Conservation (phyloP, 768 basidiomycete species). For the Cubamyces lactineus region DNA sequence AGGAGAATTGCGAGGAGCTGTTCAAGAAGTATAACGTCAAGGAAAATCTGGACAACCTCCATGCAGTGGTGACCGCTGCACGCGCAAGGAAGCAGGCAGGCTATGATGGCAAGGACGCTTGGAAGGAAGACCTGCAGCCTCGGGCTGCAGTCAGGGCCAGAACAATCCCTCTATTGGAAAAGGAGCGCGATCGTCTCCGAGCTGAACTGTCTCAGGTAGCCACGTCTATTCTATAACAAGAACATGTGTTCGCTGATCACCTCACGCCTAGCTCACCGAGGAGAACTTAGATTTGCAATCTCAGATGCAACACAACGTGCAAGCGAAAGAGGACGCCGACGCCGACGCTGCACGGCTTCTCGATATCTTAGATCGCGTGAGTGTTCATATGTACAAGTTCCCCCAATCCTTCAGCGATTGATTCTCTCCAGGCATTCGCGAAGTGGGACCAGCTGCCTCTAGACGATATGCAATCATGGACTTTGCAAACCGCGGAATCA, state of each 20-base stretch:
- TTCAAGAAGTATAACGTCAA: constrained; percentile 69
- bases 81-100: constrained; percentile 52
- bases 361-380: constrained; percentile 56
- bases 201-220: constrained; percentile 42
- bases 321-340: constrained; percentile 50
- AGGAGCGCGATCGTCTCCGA: constrained; percentile 44
- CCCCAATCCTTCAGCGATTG: not conserved
- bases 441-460: constrained; percentile 59
- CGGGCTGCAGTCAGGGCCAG: constrained; percentile 63
- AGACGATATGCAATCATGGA: constrained; percentile 59
- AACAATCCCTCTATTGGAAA: constrained; percentile 60
- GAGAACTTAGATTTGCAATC: constrained; percentile 54
- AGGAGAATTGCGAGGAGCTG: constrained; percentile 72
- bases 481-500: constrained; percentile 43
- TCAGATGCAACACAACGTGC: constrained; percentile 52
- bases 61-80: constrained; percentile 70
- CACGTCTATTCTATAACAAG: not conserved
- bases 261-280: constrained; percentile 52
- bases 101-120: constrained; percentile 54
- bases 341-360: constrained; percentile 50
- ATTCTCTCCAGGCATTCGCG: constrained; percentile 25
- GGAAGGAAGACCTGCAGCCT: constrained; percentile 68
- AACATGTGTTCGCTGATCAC: not conserved
- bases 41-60: constrained; percentile 71
- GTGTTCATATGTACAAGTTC: constrained; percentile 12